A percentile compares a stretch with the other conserved stretches of the same genome.
phyloP scores from a whole-genome alignment of 176 grass and related monocot species.

The Oryza officinalis region DNA sequence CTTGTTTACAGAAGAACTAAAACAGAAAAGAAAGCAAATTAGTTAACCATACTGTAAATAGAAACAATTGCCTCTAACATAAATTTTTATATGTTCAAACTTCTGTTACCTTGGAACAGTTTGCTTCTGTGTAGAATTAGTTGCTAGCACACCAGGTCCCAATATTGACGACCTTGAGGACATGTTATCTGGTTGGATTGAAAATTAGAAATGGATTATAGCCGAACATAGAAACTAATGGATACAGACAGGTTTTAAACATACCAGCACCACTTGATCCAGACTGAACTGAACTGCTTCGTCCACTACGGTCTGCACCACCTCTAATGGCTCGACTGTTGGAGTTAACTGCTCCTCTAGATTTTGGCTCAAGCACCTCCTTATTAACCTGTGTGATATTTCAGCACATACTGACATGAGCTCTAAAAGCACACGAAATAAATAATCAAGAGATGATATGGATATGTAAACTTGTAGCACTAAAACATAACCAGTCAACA shows the following conservation, averaged over 20 bases:
- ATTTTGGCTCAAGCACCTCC: constrained; percentile 57
- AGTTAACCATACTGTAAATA: constrained; percentile 10
- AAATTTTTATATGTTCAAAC: constrained; percentile 10
- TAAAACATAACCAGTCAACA: constrained; percentile 7
- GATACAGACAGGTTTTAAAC: constrained; percentile 13
- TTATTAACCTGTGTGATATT: constrained; percentile 70
- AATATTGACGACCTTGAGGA: constrained; percentile 61
- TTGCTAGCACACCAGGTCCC: constrained; percentile 54
- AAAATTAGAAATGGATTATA: constrained; percentile 30
- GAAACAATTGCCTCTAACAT: constrained; percentile 16
- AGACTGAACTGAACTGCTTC: constrained; percentile 57
- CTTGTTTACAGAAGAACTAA: constrained; percentile 51
- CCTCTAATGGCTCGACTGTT: constrained; percentile 61
- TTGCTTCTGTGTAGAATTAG: constrained; percentile 50
- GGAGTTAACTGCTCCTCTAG: constrained; percentile 72
- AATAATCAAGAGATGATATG: constrained; percentile 33
- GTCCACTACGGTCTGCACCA: constrained; percentile 51
- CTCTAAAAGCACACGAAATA: constrained; percentile 10
- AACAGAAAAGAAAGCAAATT: constrained; percentile 36
- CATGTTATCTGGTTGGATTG: constrained; percentile 47
- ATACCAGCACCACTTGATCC: constrained; percentile 54
- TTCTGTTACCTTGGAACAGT: constrained; percentile 57
- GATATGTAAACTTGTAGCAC: constrained; percentile 24
- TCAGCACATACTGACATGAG: constrained; percentile 32
- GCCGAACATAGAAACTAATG: constrained; percentile 32